Conservation (phyloP, 768 basidiomycete genomes). For the Tulasnella sp. region DNA sequence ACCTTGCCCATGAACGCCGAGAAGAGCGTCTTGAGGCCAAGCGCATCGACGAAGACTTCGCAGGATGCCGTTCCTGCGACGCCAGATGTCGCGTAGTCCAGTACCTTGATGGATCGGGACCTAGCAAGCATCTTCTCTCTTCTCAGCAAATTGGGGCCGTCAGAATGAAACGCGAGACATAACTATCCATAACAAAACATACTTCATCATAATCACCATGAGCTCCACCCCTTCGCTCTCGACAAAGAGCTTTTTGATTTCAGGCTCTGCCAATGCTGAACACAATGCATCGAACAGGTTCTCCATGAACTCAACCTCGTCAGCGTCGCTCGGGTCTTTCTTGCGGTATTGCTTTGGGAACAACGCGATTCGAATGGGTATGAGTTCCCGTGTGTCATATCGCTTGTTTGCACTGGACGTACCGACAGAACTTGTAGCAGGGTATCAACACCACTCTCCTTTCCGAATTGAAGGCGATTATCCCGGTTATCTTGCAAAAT, state of each 20-base stretch:
- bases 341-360: conserved; percentile 67
- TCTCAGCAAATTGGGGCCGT: conserved; percentile 1
- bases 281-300: conserved; percentile 88
- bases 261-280: conserved; percentile 67
- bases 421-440: conserved; percentile 73
- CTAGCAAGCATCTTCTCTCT: conserved; percentile 78
- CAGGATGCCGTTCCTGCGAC: conserved; percentile 57
- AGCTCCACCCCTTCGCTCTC: conserved; percentile 88
- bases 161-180: background rate
- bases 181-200: conserved; percentile 1
- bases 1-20: conserved; percentile 93
- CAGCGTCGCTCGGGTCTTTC: conserved; percentile 72
- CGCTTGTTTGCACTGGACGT: conserved; percentile 27
- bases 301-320: conserved; percentile 97
- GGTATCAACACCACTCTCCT: conserved; percentile 68
- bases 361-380: background rate
- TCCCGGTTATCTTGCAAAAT: conserved; percentile 62
- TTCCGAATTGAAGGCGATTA: conserved; percentile 59
- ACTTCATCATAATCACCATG: conserved; percentile 99
- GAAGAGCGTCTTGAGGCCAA: conserved; percentile 85
- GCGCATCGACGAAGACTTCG: conserved; percentile 74
- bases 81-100: conserved; percentile 86
- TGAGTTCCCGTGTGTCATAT: conserved; percentile 17
- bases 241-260: conserved; percentile 74
- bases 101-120: conserved; percentile 76